Evolutionary conservation across 768 basidiomycete genomes (phyloP).

Genomic region (Suillus variegatus): DNA sequence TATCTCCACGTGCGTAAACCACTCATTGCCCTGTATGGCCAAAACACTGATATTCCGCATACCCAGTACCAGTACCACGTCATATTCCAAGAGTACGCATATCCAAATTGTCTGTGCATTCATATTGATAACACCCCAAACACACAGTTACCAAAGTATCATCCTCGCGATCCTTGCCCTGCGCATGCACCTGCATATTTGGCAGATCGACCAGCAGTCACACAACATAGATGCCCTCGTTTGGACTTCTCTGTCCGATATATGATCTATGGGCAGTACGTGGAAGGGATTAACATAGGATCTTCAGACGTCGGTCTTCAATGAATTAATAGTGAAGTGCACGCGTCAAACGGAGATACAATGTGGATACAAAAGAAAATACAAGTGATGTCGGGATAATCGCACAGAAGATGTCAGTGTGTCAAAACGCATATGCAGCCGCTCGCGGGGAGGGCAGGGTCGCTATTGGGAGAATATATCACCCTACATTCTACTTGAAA

Average conservation of each 20-base stretch:
- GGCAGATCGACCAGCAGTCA: not conserved
- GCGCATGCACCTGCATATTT: slow-evolving; percentile 2
- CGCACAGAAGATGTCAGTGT: not conserved
- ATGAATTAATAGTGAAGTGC: not conserved
- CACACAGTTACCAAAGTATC: not conserved
- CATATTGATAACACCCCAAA: not conserved
- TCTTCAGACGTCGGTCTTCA: not conserved
- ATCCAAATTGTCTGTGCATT: not conserved
- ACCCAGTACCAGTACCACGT: not conserved
- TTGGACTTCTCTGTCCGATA: not conserved
- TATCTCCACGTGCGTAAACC: not conserved
- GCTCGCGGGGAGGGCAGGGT: not conserved
- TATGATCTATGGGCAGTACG: not conserved
- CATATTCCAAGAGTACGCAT: not conserved
- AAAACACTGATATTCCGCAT: not conserved
- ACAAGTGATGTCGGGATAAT: not conserved
- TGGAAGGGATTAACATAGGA: not conserved
- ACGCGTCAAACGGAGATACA: not conserved
- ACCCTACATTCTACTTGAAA: not conserved
- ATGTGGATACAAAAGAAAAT: not conserved
- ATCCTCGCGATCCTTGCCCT: not conserved
- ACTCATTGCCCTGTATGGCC: not conserved
- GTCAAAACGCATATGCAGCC: not conserved
- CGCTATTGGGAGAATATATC: not conserved
- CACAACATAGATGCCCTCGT: not conserved